Evolutionary conservation across 179 eudicot genomes (phyloP).

Genomic region (Sideroxylon spinosum): DNA sequence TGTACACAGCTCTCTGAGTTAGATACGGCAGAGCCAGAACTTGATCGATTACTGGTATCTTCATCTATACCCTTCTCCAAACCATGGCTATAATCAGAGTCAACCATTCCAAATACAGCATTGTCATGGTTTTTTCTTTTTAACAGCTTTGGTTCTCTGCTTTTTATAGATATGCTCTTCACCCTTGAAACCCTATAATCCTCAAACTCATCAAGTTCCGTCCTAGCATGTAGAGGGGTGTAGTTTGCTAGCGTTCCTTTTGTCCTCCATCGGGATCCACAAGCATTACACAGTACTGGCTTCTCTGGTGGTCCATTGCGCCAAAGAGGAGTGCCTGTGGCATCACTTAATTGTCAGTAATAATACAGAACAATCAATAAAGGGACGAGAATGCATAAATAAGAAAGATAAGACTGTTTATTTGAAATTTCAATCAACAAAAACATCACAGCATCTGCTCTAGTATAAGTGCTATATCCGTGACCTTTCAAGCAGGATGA

Average conservation of each 20-base stretch:
- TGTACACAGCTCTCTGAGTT: constrained; percentile 85
- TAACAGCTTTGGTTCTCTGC: constrained; percentile 57
- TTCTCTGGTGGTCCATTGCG: constrained; percentile 99
- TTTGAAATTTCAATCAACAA: not conserved
- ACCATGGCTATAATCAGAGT: constrained; percentile 41
- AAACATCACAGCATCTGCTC: too few species aligned
- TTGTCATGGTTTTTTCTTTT: constrained; percentile 63
- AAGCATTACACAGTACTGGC: constrained; percentile 97
- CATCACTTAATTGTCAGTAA: constrained; percentile 25
- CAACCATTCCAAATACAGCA: constrained; percentile 28
- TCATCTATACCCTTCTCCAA: constrained; percentile 58
- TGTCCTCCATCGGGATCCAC: constrained; percentile 99
- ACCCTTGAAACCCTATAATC: constrained; percentile 50
- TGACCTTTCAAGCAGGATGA: not conserved
- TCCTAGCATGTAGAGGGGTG: constrained; percentile 86
- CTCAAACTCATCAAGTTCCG: constrained; percentile 68
- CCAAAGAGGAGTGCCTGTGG: constrained; percentile 98
- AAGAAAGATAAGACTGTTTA: not conserved
- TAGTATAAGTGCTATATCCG: not conserved
- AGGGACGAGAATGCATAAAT: not conserved
- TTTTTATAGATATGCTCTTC: constrained; percentile 59
- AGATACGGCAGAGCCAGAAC: constrained; percentile 95
- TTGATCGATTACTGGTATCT: constrained; percentile 87
- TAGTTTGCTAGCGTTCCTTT: constrained; percentile 89
- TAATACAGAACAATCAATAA: not conserved